Evolutionary conservation across 75 land plant species (phyloP), one percentile per base, ranked within the genome.

Genomic region (Pinus tabuliformis): DNA sequence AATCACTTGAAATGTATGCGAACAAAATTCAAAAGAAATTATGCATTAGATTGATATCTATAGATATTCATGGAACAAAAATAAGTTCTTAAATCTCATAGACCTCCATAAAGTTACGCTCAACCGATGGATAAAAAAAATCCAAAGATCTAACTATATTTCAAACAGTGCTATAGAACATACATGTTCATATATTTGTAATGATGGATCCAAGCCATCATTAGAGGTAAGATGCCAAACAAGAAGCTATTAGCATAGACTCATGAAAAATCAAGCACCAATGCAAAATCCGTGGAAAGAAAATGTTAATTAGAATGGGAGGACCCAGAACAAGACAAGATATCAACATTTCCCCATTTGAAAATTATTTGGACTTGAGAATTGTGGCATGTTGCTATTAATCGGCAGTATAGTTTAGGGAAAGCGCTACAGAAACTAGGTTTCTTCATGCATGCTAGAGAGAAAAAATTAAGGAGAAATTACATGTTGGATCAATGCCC

Each of bases 171-270:
- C 9, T 36, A 73, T 2, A 16, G 12, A 42, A 16, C 7, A 72
- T 60, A 76, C 73, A 73, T 80, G 65, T 64, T 56, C 58, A 30
- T 58, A 54, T 72, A 75, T 57, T 73, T 80, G 52, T 90, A 89
- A 54, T 83, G 81, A 60, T 82, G 76, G 56, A 84, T 81, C 83
- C 86, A 91, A 22, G 93, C 83, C 94, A 91, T 87, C n/a, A 83
- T 70, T 28, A 87, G 91, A 24, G 91, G 91, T 56, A 91, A 70
- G 33, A 89, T 66, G 22, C 89, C 89, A 78, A 86, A 91, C 17
- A 89, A 81, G 68, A 86, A 89, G 62, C 86, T 85, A 36, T 91
- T 91, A 36, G 91, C 93, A 81, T 91, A 91, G 26, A 91, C 83
- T 33, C 94, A 87, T 63, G 91, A 89, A 83, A 89, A 91, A 79